Evolutionary conservation across 441 rosid genomes (phyloP), one percentile per base, ranked within the genome.

Genomic region (Pelargonium myrrhifolium): DNA sequence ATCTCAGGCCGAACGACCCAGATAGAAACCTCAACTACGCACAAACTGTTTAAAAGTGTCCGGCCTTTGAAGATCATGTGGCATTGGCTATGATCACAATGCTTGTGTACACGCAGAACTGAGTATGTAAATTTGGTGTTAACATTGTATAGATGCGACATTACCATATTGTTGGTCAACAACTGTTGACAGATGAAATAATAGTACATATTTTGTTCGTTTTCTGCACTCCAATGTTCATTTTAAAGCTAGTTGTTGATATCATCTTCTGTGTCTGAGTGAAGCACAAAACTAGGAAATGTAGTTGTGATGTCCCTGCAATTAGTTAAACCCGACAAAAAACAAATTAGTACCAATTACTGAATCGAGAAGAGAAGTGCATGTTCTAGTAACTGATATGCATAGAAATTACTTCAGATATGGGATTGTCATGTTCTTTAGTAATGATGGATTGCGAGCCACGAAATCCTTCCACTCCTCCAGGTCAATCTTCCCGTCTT

Each of bases 341-440:
- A 53, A 0, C 20, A 53, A 1, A 53, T 53, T 15, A 15, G 9
- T 37, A 18, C 22, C 26, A 12, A 31, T 35, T 53, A 14, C 35
- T 45, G 37, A 3, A 28, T 28, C 31, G 4, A 28, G 31, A 28
- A 28, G n/a, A n/a, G n/a, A 4, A 28, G 31, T 28, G 3, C 31
- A 28, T 28, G 4, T 28, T 28, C 3, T 28, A 28, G 31, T 1
- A 28, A 28, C 31, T 28, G 31, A 28, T 28, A 3, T 28, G 31
- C 31, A 28, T 28, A 28, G 31, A 17, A 6, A 17, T 75, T 81
- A 79, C 87, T 65, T 75, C 53, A 86, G 67, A 74, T 82, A 76
- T 55, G 84, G 87, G 73, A 85, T 67, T 3, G 85, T 83, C 84
- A 82, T 85, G 53, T 75, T 77, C 72, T 73, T 80, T 9, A 86